phyloP scores from a whole-genome alignment of 441 rosid species.

The Euphorbia celastroides region DNA sequence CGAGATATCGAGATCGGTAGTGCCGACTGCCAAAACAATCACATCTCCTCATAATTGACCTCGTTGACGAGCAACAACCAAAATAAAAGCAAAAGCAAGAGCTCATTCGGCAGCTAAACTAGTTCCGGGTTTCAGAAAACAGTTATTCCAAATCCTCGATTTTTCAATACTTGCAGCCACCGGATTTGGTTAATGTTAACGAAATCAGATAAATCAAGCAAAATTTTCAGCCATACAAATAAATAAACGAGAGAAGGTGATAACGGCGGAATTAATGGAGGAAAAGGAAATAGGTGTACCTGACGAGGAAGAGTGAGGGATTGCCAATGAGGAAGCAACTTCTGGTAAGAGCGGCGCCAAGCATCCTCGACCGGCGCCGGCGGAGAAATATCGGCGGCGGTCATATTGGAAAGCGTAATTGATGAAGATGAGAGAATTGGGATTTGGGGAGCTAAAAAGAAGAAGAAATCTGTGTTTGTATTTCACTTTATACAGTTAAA shows the following conservation, averaged over 20 bases:
- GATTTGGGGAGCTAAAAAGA: background rate
- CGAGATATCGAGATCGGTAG: constrained; percentile 72
- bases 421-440: constrained; percentile 1
- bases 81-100: background rate
- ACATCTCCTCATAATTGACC: background rate
- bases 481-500: background rate
- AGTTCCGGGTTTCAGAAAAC: background rate
- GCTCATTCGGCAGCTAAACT: background rate
- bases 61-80: background rate
- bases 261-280: background rate
- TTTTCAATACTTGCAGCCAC: background rate
- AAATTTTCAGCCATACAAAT: background rate
- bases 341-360: constrained; percentile 51
- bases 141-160: background rate
- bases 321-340: constrained; percentile 56
- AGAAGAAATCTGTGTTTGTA: background rate
- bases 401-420: constrained; percentile 22
- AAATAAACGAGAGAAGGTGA: background rate
- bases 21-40: constrained; percentile 35
- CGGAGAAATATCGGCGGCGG: constrained; percentile 8
- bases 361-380: constrained; percentile 51
- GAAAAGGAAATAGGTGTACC: constrained; percentile 26
- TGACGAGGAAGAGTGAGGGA: constrained; percentile 43
- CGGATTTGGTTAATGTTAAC: background rate
- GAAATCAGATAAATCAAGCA: background rate